Percentiles rank a stretch among this genome's conserved stretches.
Conservation (phyloP, 768 basidiomycete genomes). For the Tephrocybe sp. region DNA sequence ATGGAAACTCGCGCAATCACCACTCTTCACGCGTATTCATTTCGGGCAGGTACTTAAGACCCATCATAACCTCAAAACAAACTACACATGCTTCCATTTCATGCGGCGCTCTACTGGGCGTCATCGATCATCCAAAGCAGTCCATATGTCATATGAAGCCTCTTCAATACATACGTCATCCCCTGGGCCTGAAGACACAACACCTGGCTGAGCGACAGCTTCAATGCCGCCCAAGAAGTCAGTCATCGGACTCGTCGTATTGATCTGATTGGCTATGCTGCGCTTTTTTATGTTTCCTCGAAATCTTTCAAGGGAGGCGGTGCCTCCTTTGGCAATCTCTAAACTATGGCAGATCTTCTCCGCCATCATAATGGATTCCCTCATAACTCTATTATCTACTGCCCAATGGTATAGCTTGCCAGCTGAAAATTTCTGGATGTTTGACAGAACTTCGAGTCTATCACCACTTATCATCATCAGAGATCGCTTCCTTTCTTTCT, state of each 20-base stretch:
- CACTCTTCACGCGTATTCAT: conserved; percentile 18
- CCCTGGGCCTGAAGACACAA: no score
- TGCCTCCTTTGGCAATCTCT: not conserved
- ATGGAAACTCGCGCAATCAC: conserved; percentile 23
- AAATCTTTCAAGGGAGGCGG: not conserved
- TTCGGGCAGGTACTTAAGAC: not conserved
- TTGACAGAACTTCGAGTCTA: not conserved
- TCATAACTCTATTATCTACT: not conserved
- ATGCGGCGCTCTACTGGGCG: no score
- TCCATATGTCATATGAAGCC: no score
- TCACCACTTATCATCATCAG: not conserved
- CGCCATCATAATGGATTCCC: not conserved
- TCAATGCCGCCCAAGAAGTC: not conserved
- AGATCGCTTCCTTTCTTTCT: not conserved
- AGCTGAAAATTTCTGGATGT: not conserved
- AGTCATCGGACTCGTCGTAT: not conserved
- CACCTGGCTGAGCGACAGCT: not conserved
- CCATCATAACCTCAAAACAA: no score
- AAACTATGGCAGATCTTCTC: not conserved
- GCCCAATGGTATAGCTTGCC: not conserved
- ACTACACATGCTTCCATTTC: not conserved
- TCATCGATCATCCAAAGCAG: no score
- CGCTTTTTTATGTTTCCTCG: not conserved
- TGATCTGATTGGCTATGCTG: not conserved
- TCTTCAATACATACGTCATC: no score